Percentiles rank a stretch among this genome's conserved stretches.
phyloP scores from a whole-genome alignment of 2,329 filamentous ascomycete genomes.

The Xylariaceae sp. region DNA sequence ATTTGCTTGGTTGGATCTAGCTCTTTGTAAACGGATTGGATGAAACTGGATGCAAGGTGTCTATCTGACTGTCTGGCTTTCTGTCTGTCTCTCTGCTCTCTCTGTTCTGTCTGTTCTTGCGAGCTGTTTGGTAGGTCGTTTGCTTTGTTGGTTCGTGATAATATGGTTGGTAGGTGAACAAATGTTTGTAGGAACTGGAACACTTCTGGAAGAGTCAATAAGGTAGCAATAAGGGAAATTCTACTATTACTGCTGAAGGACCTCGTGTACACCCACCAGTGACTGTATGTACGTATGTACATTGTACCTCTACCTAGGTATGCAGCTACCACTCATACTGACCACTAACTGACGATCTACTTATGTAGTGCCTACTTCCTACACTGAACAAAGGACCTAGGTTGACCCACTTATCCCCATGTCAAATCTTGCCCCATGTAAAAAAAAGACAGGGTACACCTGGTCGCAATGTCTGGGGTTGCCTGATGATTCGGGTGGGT shows the following conservation, averaged over 20 bases:
- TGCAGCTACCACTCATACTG: not conserved
- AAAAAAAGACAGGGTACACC: not conserved
- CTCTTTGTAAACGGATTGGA: not conserved
- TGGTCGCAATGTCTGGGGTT: slow-evolving; percentile 20
- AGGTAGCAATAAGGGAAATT: not conserved
- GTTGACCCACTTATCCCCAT: not conserved
- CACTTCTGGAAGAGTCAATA: not conserved
- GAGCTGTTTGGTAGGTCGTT: not conserved
- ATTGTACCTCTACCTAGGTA: not conserved
- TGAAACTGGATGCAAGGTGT: not conserved
- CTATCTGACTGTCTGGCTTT: not conserved
- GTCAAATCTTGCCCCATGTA: not conserved
- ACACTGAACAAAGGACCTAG: not conserved
- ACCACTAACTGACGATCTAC: not conserved
- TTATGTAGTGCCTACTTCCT: too few relatives aligned
- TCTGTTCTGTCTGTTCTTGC: not conserved
- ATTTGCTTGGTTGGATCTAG: not conserved
- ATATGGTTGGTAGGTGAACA: not conserved
- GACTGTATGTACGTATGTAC: not conserved
- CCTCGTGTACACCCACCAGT: not conserved
- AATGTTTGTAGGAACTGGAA: not conserved
- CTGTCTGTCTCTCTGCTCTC: not conserved
- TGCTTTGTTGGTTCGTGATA: not conserved
- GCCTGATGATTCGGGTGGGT: slow-evolving; percentile 18
- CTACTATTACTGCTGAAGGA: not conserved